Conservation (phyloP, 768 basidiomycete genomes). For the Mycena vulgaris region DNA sequence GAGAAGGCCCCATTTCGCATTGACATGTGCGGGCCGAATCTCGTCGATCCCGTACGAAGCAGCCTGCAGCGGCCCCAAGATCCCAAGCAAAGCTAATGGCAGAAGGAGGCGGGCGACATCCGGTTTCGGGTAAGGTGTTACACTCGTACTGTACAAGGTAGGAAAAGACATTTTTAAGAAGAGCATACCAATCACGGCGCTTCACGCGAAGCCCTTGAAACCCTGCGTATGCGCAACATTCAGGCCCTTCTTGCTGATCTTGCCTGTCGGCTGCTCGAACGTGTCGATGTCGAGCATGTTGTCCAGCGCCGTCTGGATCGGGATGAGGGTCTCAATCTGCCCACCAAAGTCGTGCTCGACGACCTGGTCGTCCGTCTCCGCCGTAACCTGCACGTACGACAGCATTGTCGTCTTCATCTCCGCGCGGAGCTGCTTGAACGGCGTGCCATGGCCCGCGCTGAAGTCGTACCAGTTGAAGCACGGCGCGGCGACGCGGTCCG, state of each 20-base stretch:
- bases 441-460: constrained; percentile 10
- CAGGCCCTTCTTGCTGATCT: constrained; percentile 16
- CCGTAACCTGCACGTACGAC: constrained; percentile 11
- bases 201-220: constrained; percentile 16
- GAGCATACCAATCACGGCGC: not conserved
- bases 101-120: not conserved
- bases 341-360: constrained; percentile 15
- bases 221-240: constrained; percentile 20
- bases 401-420: constrained; percentile 19
- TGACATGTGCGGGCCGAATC: too few relatives aligned
- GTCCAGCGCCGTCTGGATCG: constrained; percentile 23
- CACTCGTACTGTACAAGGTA: too few relatives aligned
- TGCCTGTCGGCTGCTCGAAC: constrained; percentile 12
- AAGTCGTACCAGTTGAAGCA: constrained; percentile 45
- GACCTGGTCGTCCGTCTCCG: constrained; percentile 21
- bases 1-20: too few relatives aligned
- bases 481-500: constrained; percentile 40
- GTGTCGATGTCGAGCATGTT: constrained; percentile 19
- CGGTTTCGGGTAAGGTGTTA: too few relatives aligned
- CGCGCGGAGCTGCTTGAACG: constrained; percentile 20
- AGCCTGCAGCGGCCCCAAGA: too few relatives aligned
- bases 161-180: not conserved
- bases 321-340: constrained; percentile 11
- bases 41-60: too few relatives aligned
- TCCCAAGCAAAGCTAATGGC: not conserved